phyloP scores from a whole-genome alignment of 768 basidiomycete species.

The Myochromella boudieri region DNA sequence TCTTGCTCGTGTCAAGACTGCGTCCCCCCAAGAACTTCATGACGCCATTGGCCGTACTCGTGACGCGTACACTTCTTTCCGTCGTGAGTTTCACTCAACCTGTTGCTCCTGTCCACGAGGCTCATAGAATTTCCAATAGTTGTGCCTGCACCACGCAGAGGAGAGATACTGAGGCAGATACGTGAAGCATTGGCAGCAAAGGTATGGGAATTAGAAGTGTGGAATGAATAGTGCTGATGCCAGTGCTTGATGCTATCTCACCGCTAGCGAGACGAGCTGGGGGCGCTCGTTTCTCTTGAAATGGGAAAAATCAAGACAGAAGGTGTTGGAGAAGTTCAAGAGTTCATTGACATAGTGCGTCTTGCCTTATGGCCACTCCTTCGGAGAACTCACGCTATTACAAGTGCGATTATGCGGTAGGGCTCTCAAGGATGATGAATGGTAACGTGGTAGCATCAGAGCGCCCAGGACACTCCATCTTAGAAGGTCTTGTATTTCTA shows the following conservation, averaged over 20 bases:
- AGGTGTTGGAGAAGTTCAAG: conserved; percentile 91
- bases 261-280: conserved; percentile 69
- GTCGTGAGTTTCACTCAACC: conserved; percentile 43
- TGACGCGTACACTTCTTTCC: conserved; percentile 71
- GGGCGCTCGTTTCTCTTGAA: conserved; percentile 81
- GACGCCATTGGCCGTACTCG: conserved; percentile 65
- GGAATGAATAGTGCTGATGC: conserved; percentile 6
- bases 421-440: conserved; percentile 92
- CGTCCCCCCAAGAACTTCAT: conserved; percentile 72
- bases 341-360: conserved; percentile 91
- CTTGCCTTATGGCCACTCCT: conserved; percentile 5
- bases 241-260: conserved; percentile 1
- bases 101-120: too few species aligned
- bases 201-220: conserved; percentile 40
- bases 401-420: conserved; percentile 95
- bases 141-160: conserved; percentile 84
- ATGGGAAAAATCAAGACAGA: conserved; percentile 93
- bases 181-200: conserved; percentile 78
- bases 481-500: conserved; percentile 61
- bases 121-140: conserved; percentile 29
- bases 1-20: conserved; percentile 72
- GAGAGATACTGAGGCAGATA: conserved; percentile 87
- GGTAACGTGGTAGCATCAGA: conserved; percentile 87
- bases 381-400: conserved; percentile 8
- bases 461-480: conserved; percentile 85